Percentiles rank a stretch among this genome's conserved stretches.
phyloP scores from a whole-genome alignment of 768 basidiomycete species.

The Panellus pusillus region DNA sequence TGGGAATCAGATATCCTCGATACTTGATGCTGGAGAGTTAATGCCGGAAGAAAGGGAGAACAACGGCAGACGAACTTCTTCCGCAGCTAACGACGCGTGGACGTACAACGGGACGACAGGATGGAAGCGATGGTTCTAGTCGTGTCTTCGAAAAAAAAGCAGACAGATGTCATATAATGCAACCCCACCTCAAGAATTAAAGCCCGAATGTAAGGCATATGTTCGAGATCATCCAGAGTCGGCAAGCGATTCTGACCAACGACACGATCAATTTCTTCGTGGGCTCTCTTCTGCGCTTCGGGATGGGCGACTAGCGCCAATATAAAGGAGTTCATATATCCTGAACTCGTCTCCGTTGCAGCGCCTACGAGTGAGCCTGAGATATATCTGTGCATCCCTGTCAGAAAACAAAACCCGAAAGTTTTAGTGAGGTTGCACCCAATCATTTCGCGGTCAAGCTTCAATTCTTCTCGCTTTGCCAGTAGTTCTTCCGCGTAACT shows the following conservation, averaged over 20 bases:
- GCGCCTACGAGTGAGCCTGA: slow-evolving; percentile 28
- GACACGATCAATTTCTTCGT: not conserved
- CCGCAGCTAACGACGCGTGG: not conserved
- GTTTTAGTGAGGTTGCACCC: not conserved
- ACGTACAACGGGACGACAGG: not conserved
- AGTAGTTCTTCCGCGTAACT: slow-evolving; percentile 27
- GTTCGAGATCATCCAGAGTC: slow-evolving; percentile 18
- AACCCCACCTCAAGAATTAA: slow-evolving; percentile 22
- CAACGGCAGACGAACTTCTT: not conserved
- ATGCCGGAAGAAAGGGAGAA: too few relatives aligned
- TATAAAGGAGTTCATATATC: slow-evolving; percentile 18
- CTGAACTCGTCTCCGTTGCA: slow-evolving; percentile 31
- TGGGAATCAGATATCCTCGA: not conserved
- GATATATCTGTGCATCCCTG: slow-evolving; percentile 24
- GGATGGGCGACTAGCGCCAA: slow-evolving; percentile 25
- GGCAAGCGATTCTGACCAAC: slow-evolving; percentile 24
- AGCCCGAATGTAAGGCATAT: slow-evolving; percentile 27
- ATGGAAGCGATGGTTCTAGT: not conserved
- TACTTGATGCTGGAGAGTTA: not conserved
- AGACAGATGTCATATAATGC: not conserved
- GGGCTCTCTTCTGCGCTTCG: slow-evolving; percentile 22
- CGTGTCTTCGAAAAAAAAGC: too few relatives aligned
- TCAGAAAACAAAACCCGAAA: not conserved
- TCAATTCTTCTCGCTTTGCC: slow-evolving; percentile 9
- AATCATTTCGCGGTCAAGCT: slow-evolving; percentile 7